Evolutionary conservation across 2,329 filamentous ascomycete genomes (phyloP).

Genomic region (Exophiala phaeomuriformis): DNA sequence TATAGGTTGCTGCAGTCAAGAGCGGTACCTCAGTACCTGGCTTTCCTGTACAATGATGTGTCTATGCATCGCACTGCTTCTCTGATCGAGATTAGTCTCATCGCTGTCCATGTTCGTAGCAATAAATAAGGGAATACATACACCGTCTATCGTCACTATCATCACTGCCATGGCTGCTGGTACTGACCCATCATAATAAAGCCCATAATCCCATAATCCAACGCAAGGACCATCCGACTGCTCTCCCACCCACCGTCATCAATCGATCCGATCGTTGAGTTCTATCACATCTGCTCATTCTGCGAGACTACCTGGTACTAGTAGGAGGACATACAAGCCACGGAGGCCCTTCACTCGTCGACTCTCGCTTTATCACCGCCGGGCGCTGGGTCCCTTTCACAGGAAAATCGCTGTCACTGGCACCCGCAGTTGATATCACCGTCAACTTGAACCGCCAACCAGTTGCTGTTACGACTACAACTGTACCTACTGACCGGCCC

Average conservation of each 20-base stretch:
- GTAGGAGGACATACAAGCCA: background rate
- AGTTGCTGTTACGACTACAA: too few relatives aligned
- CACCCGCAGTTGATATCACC: conserved; percentile 2
- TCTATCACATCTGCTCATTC: background rate
- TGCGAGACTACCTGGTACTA: too few relatives aligned
- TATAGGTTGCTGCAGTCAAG: too few relatives aligned
- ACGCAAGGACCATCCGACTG: background rate
- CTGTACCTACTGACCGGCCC: too few relatives aligned
- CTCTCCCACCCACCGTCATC: background rate
- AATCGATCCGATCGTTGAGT: background rate
- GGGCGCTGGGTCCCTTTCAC: background rate
- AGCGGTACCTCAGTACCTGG: too few relatives aligned
- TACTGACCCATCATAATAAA: too few relatives aligned
- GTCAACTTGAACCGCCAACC: background rate
- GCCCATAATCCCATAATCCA: background rate
- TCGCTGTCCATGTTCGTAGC: too few relatives aligned
- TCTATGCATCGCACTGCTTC: too few relatives aligned
- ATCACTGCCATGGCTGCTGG: background rate
- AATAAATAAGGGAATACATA: too few relatives aligned
- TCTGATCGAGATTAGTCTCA: too few relatives aligned
- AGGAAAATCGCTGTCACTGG: background rate
- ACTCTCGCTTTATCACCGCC: background rate
- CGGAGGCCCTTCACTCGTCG: background rate
- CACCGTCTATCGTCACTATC: too few relatives aligned
- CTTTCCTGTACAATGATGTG: too few relatives aligned